These are phyloP conservation scores for Barnettozyma wickerhamii DNA, from an alignment of 805 yeast genomes.

Conservation along the genomic window DNA sequence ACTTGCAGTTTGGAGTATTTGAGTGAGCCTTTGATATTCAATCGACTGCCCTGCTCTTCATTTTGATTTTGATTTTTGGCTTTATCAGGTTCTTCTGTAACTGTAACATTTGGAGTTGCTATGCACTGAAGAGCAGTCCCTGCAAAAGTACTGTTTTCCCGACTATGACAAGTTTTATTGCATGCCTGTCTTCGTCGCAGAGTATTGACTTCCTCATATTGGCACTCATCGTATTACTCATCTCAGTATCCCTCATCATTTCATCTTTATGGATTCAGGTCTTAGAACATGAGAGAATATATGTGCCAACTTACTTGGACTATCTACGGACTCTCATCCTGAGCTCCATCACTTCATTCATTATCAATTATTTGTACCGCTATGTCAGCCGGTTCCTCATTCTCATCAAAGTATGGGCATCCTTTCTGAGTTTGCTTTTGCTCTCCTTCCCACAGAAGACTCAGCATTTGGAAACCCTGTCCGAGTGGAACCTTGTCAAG, in stretches of 20 bases:
- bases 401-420: conserved; percentile 32
- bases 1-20: no score
- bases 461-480: conserved; percentile 18
- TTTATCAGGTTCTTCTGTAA: no score
- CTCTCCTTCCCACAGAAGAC: conserved; percentile 38
- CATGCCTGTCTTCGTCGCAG: no score
- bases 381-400: conserved; percentile 28
- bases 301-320: conserved; percentile 34
- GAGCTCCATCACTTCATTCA: conserved; percentile 32
- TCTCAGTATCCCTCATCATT: background rate
- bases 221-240: background rate
- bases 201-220: conserved; percentile 1
- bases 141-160: no score
- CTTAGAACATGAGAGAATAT: conserved; percentile 14
- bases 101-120: no score
- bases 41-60: no score
- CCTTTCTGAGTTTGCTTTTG: conserved; percentile 31
- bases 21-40: no score
- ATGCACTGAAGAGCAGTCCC: no score
- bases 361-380: conserved; percentile 23
- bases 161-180: no score
- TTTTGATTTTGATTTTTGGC: no score
- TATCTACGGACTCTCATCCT: conserved; percentile 35
- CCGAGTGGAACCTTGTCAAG: conserved; percentile 36
- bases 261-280: conserved; percentile 9